Evolutionary conservation across 2,329 filamentous ascomycete species (phyloP), one percentile per base, ranked within the genome.

Genomic region (Macrophomina tecta): DNA sequence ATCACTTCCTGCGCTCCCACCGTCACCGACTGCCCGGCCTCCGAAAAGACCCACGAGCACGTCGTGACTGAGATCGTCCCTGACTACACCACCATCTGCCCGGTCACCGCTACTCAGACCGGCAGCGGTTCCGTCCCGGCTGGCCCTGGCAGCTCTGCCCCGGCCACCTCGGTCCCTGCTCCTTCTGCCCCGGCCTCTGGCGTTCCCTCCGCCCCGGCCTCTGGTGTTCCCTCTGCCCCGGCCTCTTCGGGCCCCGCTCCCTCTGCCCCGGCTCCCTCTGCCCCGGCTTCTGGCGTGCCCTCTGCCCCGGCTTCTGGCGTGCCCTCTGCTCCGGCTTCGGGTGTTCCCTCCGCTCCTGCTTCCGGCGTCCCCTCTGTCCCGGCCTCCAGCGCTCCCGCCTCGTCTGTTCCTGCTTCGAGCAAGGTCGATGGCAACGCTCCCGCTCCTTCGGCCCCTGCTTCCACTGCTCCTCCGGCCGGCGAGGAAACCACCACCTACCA

Each of bases 61-160:
- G 46, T 70, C 46, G 66, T 69, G 14, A 68, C 68, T 34, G 42
- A 66, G 30, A 48, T 60, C 34, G 38, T 64, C 67, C 77, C 78
- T 11, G 70, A 78, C 28, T 75, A 76, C 56, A 76, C 81, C 68
- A 80, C 79, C 69, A 69, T 80, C 74, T 80, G 81, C 79, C 78
- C 81, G 11, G 74, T 72, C 34, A 71, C 53, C 18, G 51, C 48
- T 34, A 23, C 28, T 6, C 11, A 40, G 34, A 42, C 62, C n/a
- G 60, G 42, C 8, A 32, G 18, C 30, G 30, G 16, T 30, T 9
- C 34, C 8, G 61, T n/a, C 23, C 48, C 61, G 7, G 48, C 46
- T 42, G 61, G 23, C 36, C 48, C 61, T 32, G 46, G 34, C 6
- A n/a, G 38, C 45, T 49, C 64, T 11, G 52, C 28, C 8, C 53